These are phyloP conservation scores for Starmerella gropengiesseri DNA, from an alignment of 805 yeast species.

Conservation along the genomic window DNA sequence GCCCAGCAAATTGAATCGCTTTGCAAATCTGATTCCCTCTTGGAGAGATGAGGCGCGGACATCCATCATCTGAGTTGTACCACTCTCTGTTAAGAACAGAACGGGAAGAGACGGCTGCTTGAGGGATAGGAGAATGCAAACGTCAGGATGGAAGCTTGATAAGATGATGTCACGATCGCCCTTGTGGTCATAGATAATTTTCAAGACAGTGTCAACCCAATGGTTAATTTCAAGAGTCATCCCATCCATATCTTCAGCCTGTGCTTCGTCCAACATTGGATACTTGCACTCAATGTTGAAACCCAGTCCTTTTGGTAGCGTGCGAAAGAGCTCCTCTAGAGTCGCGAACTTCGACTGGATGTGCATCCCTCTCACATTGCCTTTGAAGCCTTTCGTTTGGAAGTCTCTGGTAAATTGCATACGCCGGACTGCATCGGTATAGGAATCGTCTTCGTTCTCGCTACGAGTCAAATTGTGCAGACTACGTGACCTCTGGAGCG, in stretches of 20 bases:
- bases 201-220: conserved; percentile 79
- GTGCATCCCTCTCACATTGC: conserved; percentile 79
- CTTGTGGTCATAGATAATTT: conserved; percentile 65
- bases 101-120: conserved; percentile 93
- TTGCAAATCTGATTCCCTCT: conserved; percentile 81
- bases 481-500: conserved; percentile 31
- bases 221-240: conserved; percentile 70
- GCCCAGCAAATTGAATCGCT: conserved; percentile 83
- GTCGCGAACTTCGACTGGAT: conserved; percentile 91
- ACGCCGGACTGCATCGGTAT: conserved; percentile 38
- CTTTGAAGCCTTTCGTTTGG: conserved; percentile 78
- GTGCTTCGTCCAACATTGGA: conserved; percentile 91
- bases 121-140: conserved; percentile 70
- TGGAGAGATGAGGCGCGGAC: conserved; percentile 78
- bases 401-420: conserved; percentile 83
- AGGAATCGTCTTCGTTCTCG: conserved; percentile 25
- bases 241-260: conserved; percentile 77
- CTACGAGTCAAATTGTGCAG: conserved; percentile 30
- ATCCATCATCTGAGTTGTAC: conserved; percentile 79
- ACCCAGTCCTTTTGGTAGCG: conserved; percentile 73
- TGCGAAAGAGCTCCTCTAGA: conserved; percentile 67
- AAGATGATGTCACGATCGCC: conserved; percentile 77
- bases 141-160: conserved; percentile 90
- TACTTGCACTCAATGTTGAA: conserved; percentile 91
- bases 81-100: conserved; percentile 79